Evolutionary conservation across 2,329 filamentous ascomycete genomes (phyloP), one percentile per base, ranked within the genome.

Genomic region (Pezicula carpinea): DNA sequence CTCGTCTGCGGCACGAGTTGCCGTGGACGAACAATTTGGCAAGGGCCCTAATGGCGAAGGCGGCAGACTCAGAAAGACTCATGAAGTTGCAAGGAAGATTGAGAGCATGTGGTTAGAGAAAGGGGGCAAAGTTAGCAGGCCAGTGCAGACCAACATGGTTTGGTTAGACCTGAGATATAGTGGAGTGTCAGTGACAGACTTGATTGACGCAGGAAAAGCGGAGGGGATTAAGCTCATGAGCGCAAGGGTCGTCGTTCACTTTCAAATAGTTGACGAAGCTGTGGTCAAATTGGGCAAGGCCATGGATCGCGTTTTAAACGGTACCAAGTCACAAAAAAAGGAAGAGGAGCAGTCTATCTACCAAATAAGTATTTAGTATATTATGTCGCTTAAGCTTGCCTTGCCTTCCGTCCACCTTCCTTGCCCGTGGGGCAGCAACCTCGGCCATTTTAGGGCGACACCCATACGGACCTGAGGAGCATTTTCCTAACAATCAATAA

Each of bases 21-120:
- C 86, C 0, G 77, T 95, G 6, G 83, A 91, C 53, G 85, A 90
- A 64, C 89, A 86, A 0, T 95, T 93, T 53, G 79, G 80, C 10
- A 66, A 62, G 11, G 79, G 74, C 5, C 69, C 75, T 2, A 66
- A 69, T 48, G 77, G 79, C 45, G 69, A 85, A 39, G 80, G 77
- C 1, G 85, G 86, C 0, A 75, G 78, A 59, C 69, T 91, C 46
- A 65, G 68, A 22, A 69, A 71, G 42, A 79, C 76, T 7, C 86
- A 92, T 64, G 67, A 69, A 39, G 76, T 76, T 26, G 86, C 87
- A 2, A 76, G 76, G 64, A 70, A 70, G 55, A 71, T 91, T 21
- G 81, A 26, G 23, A 26, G 6, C 11, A 26, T 26, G 23, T 26
- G 23, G 23, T 10, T 26, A 3, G 6, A 6, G 23, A 26, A 8